Evolutionary conservation across 495 filamentous ascomycete species (phyloP), one percentile per base, ranked within the genome.

Genomic region (Penicillium roqueforti): DNA sequence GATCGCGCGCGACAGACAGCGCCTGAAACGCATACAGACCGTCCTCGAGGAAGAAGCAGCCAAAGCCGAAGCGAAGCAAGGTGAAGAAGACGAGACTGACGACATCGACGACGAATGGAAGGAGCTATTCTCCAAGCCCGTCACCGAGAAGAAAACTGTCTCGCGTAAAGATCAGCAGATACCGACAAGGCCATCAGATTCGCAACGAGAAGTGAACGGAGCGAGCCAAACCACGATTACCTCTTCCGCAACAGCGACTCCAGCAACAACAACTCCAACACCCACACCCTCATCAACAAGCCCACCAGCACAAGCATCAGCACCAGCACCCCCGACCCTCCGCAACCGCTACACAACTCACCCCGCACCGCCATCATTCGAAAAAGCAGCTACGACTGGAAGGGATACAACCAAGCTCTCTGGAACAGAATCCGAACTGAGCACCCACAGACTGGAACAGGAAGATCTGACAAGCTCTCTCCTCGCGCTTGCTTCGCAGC

Each of bases 391-490:
- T 0, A 52, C 64, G 32, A 68, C 66, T 3, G 53, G 65, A 45
- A 53, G 53, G 59, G 56, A 43, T 34, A 20, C 56, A 6, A 36
- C 6, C 66, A 74, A 23, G 65, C 70, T 47, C 58, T 68, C 41
- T 5, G 71, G 69, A 10, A 76, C 79, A 5, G 91, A 95, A 69
- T 76, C 81, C 1, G 79, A 88, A 22, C 82, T 97, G 6, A 80
- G 84, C 56, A 75, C 83, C 54, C 80, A 95, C 56, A 86, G 89
- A 47, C 69, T 70, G 32, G 89, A 95, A 69, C 92, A 96, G 68
- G 89, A 95, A 66, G 73, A 79, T n/a, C 79, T 98, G 0, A 93
- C 93, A 1, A 74, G 74, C 38, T 91, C 87, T 6, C 85, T 98
- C 37, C 76, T 96, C 9, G 60, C 74, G 6, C 86, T 96, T 59